A percentile compares a stretch with the other conserved stretches of the same genome.
phyloP scores from a whole-genome alignment of 2,329 filamentous ascomycete species.

The Huntiella savannae region DNA sequence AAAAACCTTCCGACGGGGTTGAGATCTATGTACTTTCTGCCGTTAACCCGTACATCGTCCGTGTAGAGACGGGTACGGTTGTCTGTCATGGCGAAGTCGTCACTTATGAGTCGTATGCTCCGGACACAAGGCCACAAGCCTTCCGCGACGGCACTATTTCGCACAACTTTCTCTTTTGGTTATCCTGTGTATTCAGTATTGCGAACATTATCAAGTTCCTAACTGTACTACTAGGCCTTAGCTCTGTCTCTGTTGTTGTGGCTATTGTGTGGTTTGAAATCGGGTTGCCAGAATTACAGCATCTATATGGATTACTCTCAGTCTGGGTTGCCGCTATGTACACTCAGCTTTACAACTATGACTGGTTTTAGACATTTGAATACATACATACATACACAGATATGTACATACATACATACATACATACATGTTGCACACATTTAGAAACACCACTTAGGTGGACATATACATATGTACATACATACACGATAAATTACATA shows the following conservation, averaged over 20 bases:
- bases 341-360: too few relatives aligned
- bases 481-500: too few relatives aligned
- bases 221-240: neutral
- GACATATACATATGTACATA: too few relatives aligned
- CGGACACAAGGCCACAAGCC: neutral
- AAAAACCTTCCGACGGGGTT: neutral
- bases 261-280: neutral
- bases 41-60: constrained; percentile 2
- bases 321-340: too few relatives aligned
- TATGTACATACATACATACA: too few relatives aligned
- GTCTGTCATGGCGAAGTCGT: constrained; percentile 5
- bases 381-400: too few relatives aligned
- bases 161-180: constrained; percentile 1
- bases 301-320: too few relatives aligned
- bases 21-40: constrained; percentile 1
- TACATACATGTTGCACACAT: too few relatives aligned
- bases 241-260: neutral
- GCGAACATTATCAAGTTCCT: neutral
- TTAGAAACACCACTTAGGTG: too few relatives aligned
- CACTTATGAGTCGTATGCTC: constrained; percentile 5
- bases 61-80: neutral
- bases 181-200: neutral
- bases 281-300: too few relatives aligned
- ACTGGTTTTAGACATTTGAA: too few relatives aligned
- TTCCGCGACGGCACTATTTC: neutral